Conservation (phyloP, 345 rosid species). For the Firmiana major region DNA sequence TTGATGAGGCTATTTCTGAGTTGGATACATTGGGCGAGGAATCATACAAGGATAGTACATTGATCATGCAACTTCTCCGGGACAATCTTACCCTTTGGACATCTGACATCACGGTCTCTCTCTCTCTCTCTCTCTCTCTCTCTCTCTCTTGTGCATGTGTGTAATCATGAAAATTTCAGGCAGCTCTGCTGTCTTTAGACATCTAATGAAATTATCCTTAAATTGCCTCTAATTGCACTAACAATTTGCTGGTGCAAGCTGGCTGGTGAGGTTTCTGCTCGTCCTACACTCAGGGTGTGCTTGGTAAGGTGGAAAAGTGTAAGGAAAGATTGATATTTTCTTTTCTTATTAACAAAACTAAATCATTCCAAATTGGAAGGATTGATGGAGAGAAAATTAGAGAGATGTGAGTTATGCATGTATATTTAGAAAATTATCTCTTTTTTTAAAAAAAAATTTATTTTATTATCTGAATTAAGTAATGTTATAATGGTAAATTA, state of each 20-base stretch:
- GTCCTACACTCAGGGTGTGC: neutral
- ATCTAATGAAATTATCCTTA: neutral
- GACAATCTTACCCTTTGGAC: slow-evolving; percentile 98
- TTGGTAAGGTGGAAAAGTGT: too few relatives aligned
- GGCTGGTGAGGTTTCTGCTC: neutral
- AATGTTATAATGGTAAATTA: too few relatives aligned
- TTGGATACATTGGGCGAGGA: slow-evolving; percentile 96
- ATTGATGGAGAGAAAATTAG: too few relatives aligned
- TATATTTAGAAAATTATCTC: too few relatives aligned
- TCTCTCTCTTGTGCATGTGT: neutral
- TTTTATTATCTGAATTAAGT: too few relatives aligned
- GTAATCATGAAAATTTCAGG: neutral
- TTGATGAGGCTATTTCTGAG: slow-evolving; percentile 97
- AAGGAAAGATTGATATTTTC: too few relatives aligned
- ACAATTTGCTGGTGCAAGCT: neutral
- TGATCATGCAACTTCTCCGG: slow-evolving; percentile 97
- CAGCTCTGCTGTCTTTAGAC: neutral
- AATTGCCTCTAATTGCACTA: neutral
- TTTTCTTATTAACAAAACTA: too few relatives aligned
- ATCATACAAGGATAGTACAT: slow-evolving; percentile 95
- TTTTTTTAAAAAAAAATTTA: too few relatives aligned
- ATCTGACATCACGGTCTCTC: slow-evolving; percentile 73
- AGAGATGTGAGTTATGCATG: too few relatives aligned
- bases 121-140: slow-evolving; percentile 6
- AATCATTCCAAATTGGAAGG: too few relatives aligned